Evolutionary conservation across 2,329 filamentous ascomycete species (phyloP), one percentile per base, ranked within the genome.

Genomic region (Epichloe sibirici): DNA sequence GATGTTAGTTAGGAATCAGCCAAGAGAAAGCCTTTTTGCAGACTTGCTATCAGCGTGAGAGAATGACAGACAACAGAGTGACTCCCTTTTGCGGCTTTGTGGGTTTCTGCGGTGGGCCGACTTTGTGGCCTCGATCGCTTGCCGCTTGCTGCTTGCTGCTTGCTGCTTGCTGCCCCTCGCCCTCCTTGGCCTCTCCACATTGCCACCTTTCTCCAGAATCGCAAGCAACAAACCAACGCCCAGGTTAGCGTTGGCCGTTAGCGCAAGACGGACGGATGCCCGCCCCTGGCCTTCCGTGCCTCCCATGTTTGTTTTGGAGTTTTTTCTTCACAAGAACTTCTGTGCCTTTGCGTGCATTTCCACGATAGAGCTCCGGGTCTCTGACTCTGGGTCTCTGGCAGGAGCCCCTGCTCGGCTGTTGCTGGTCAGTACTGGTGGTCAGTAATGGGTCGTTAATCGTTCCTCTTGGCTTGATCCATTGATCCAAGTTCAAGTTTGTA

Each of bases 241-340:
- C 21, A 49, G 13, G 46, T 53, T 49, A 45, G 54, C 55, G 45
- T 52, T 55, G 52, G 55, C 45, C 53, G 45, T 52, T 55, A 53
- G 55, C 45, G 49, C 49, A 50, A 23, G 46, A 21, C 54, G 53
- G 46, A 21, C 54, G 53, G 55, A 57, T 57, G 43, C 40, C 38
- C 52, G 50, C 50, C 56, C 54, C 56, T 52, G 49, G 23, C 48
- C 38, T 50, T 38, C 46, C 43, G 45, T 38, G 43, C 28, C 34
- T 31, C 13, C 21, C 23, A 25, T 9, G 12, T 23, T 37, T 49
- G 28, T n/a, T 34, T 45, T 21, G 21, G 8, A 8, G 15, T 45
- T 34, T 8, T 3, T 3, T 23, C 15, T 25, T 15, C 21, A 45
- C 25, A 2, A 45, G 25, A n/a, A 11, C 35, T 40, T 25, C 23